Conservation (phyloP, 371 early-diverging fungal species). For the Apophysomyces sp. region DNA sequence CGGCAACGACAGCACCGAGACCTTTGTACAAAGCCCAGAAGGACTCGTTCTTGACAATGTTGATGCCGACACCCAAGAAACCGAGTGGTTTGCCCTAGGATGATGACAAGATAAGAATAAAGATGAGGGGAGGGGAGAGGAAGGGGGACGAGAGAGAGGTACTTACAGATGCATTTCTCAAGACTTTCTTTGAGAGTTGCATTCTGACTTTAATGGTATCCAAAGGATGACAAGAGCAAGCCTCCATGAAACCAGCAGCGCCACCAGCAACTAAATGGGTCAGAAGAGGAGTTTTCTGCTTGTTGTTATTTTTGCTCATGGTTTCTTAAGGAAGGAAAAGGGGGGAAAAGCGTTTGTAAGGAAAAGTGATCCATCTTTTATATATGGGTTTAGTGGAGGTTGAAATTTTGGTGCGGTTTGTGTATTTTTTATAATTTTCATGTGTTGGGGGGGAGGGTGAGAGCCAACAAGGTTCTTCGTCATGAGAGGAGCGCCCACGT, state of each 20-base stretch:
- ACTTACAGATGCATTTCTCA: constrained; percentile 42
- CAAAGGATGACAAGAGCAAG: constrained; percentile 93
- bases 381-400: not conserved
- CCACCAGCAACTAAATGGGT: constrained; percentile 91
- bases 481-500: not conserved
- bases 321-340: constrained; percentile 6
- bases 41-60: constrained; percentile 89
- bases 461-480: not conserved
- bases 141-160: not conserved
- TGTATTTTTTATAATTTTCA: constrained; percentile 29
- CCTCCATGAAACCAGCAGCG: constrained; percentile 92
- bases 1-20: constrained; percentile 95
- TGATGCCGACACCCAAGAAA: constrained; percentile 83
- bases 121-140: too few species aligned
- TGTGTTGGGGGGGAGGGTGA: constrained; percentile 18
- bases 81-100: constrained; percentile 53
- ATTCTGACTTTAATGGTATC: constrained; percentile 98
- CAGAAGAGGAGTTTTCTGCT: constrained; percentile 47
- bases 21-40: constrained; percentile 95
- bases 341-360: constrained; percentile 9
- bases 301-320: constrained; percentile 43
- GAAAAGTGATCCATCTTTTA: constrained; percentile 8
- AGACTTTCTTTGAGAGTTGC: constrained; percentile 71
- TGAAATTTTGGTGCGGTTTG: constrained; percentile 4
- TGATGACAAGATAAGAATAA: not conserved